Evolutionary conservation across 2,329 filamentous ascomycete species (phyloP), one percentile per base, ranked within the genome.

Genomic region (Phoma sp.): DNA sequence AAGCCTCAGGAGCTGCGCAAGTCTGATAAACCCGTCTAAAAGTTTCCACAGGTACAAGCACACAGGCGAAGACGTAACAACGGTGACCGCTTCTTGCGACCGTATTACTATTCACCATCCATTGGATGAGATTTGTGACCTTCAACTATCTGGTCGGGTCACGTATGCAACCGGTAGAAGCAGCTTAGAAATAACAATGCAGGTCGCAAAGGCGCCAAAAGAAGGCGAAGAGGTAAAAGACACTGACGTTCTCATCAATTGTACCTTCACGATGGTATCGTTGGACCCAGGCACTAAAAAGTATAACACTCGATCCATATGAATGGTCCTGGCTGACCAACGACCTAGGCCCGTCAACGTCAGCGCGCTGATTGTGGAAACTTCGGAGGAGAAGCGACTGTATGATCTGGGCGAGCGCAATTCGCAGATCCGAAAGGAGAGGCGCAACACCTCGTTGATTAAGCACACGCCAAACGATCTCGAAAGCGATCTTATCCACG

Each of bases 181-280:
- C 56, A 90, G 87, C 69, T 85, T 91, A 74, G 89, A 92, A 64
- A 86, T 92, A 8, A 90, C 88, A 0, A 83, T 90, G 62, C 87
- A 90, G 69, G 88, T 92, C 17, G 86, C 88, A 7, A 89, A 88
- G 67, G 88, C 85, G 0, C 83, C 86, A 0, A 77, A 80, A 29
- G 77, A 84, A 48, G 88, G 86, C 22, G 80, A 88, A 64, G 68
- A 75, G 32, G 74, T 77, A 13, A 81, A 81, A 59, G 78, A 84
- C 2, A 83, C 87, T 38, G 87, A 90, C 69, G 77, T 89, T 1
- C 73, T 90, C 51, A 83, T 90, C 73, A 88, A 85, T n/a, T 90
- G 88, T 73, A 84, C 87, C 6, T 91, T 91, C 67, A 91, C 88
- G 0, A 91, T 92, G 89, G 89, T 91, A 0, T 89, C 88, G 1